Conservation (phyloP, 768 basidiomycete genomes). For the Rubroboletus satanas region DNA sequence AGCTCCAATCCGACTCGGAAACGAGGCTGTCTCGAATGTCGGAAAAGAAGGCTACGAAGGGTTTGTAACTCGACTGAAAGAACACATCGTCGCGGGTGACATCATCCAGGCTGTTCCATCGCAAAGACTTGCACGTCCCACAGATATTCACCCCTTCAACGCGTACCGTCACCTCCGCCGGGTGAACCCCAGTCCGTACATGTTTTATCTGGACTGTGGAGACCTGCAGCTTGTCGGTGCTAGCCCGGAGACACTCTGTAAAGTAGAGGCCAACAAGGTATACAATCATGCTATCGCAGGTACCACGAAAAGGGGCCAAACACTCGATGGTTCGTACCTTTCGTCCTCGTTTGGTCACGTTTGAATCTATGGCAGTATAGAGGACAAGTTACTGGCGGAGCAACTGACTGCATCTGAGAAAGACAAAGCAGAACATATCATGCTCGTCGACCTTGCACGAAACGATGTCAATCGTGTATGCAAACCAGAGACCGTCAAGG, state of each 20-base stretch:
- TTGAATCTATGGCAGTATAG: constrained; percentile 40
- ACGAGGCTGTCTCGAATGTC: constrained; percentile 79
- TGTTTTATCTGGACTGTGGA: constrained; percentile 96
- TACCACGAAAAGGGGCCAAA: constrained; percentile 84
- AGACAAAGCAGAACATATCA: constrained; percentile 96
- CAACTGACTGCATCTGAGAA: constrained; percentile 82
- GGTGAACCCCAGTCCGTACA: constrained; percentile 97
- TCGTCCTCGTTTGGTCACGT: background rate
- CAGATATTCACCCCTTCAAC: constrained; percentile 93
- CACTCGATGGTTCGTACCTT: constrained; percentile 64
- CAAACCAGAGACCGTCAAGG: constrained; percentile 90
- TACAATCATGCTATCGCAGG: constrained; percentile 98
- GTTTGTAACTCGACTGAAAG: constrained; percentile 88
- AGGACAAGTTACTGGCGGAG: constrained; percentile 79
- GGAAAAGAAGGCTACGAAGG: constrained; percentile 88
- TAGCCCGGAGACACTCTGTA: constrained; percentile 96
- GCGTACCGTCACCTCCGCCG: constrained; percentile 91
- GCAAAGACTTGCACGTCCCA: constrained; percentile 82
- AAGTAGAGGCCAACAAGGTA: constrained; percentile 87
- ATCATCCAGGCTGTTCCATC: constrained; percentile 99
- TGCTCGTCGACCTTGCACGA: constrained; percentile 96
- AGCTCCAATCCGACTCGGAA: constrained; percentile 57
- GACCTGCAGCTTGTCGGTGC: constrained; percentile 96
- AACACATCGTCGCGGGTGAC: constrained; percentile 93
- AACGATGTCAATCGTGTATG: constrained; percentile 99